A percentile compares a stretch with the other conserved stretches of the same genome.
These are phyloP conservation scores for Psilocybe tampanensis DNA, from an alignment of 768 basidiomycete genomes.

Conservation along the genomic window DNA sequence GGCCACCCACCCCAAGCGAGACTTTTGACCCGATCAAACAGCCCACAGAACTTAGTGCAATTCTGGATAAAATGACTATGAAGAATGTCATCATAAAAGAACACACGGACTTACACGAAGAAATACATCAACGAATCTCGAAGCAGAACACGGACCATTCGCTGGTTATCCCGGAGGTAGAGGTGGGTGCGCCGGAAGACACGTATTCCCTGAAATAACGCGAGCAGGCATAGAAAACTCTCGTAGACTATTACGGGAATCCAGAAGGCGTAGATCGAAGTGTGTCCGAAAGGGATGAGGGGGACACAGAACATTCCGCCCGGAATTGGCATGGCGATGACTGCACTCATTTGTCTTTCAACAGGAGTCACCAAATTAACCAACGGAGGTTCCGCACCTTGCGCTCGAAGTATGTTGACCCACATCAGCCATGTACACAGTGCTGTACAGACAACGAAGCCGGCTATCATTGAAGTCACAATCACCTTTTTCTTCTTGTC, in stretches of 20 bases:
- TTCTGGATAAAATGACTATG: neutral
- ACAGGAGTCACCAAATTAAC: neutral
- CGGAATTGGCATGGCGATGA: neutral
- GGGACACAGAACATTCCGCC: neutral
- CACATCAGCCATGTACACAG: neutral
- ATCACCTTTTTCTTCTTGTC: neutral
- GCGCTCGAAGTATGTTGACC: neutral
- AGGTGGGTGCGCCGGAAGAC: neutral
- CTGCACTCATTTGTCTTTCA: neutral
- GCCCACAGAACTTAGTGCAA: neutral
- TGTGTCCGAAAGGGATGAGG: neutral
- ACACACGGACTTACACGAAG: neutral
- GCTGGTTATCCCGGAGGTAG: neutral
- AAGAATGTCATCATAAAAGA: neutral
- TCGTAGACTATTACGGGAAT: constrained; percentile 3
- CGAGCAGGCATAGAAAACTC: neutral
- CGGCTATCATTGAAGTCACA: neutral
- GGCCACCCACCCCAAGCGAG: neutral
- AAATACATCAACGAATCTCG: constrained; percentile 3
- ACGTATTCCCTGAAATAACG: neutral
- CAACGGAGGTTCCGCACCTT: neutral
- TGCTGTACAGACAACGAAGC: neutral
- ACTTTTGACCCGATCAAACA: neutral
- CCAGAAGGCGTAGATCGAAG: constrained; percentile 3
- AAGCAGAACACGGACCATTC: neutral